Evolutionary conservation across 176 grass and related monocot genomes (phyloP).

Genomic region (Bothriochloa decipiens): DNA sequence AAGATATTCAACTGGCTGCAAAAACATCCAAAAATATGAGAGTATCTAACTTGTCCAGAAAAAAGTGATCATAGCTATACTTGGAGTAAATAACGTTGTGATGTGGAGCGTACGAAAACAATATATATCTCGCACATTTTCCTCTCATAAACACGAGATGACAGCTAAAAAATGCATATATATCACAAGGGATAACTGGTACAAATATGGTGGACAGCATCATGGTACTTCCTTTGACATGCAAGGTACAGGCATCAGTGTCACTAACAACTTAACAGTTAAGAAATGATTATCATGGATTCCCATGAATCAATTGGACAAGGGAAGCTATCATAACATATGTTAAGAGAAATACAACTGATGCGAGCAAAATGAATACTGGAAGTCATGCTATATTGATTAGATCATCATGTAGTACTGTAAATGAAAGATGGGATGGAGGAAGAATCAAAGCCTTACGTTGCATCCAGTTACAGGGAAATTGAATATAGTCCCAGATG

Average conservation of each 20-base stretch:
- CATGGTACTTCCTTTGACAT: not conserved
- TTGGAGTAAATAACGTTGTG: constrained; percentile 15
- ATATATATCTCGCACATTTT: not conserved
- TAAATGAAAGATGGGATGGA: constrained; percentile 23
- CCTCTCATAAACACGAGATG: not conserved
- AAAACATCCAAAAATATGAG: constrained; percentile 18
- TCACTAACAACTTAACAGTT: not conserved
- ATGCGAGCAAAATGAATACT: constrained; percentile 11
- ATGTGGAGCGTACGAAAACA: not conserved
- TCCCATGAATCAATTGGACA: not conserved
- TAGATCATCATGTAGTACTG: not conserved
- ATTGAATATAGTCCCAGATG: constrained; percentile 50
- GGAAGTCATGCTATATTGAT: not conserved
- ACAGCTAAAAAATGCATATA: not conserved
- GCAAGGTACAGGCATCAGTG: not conserved
- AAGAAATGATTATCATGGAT: constrained; percentile 20
- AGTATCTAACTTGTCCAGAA: not conserved
- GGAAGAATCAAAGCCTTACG: constrained; percentile 45
- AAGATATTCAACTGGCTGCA: constrained; percentile 88
- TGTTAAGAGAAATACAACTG: not conserved
- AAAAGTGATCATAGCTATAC: not conserved
- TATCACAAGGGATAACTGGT: not conserved
- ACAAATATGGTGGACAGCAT: not conserved
- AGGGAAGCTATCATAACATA: not conserved
- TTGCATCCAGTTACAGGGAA: constrained; percentile 72